Percentiles rank a stretch among this genome's conserved stretches.
Conservation (phyloP, 257 asterid genomes). For the Plantago elongata region DNA sequence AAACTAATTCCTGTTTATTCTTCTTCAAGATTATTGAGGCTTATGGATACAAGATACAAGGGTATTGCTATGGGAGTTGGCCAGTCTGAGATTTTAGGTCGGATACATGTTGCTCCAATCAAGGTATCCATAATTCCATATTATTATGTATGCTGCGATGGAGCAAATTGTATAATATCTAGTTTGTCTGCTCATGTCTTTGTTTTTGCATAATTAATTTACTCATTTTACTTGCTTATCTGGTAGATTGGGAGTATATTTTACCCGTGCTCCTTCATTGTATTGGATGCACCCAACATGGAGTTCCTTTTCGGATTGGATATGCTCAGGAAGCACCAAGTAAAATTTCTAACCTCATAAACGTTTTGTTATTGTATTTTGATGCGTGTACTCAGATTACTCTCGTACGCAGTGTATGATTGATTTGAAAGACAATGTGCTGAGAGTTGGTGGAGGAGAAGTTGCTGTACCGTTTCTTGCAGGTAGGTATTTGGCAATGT, state of each 20-base stretch:
- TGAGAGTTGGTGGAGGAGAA: conserved; percentile 99
- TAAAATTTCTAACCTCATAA: conserved; percentile 22
- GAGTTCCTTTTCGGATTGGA: conserved; percentile 97
- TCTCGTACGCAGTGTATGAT: conserved; percentile 66
- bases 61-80: conserved; percentile 99
- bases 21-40: conserved; percentile 72
- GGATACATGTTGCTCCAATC: conserved; percentile 96
- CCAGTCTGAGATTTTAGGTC: conserved; percentile 91
- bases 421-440: conserved; percentile 87
- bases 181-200: conserved; percentile 3
- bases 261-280: conserved; percentile 90
- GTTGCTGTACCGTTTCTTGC: conserved; percentile 88
- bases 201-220: conserved; percentile 13
- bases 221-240: conserved; percentile 12
- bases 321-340: conserved; percentile 99
- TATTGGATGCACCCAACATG: conserved; percentile 94
- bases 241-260: conserved; percentile 72
- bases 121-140: conserved; percentile 70
- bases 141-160: background rate
- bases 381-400: conserved; percentile 17
- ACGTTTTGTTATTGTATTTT: conserved; percentile 12
- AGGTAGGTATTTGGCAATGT: conserved; percentile 36
- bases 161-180: background rate
- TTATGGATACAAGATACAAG: conserved; percentile 73
- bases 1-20: conserved; percentile 12